Base-by-base conservation (phyloP, 1,139 yeast species). In the Saccharomyces hybrid region DNA sequence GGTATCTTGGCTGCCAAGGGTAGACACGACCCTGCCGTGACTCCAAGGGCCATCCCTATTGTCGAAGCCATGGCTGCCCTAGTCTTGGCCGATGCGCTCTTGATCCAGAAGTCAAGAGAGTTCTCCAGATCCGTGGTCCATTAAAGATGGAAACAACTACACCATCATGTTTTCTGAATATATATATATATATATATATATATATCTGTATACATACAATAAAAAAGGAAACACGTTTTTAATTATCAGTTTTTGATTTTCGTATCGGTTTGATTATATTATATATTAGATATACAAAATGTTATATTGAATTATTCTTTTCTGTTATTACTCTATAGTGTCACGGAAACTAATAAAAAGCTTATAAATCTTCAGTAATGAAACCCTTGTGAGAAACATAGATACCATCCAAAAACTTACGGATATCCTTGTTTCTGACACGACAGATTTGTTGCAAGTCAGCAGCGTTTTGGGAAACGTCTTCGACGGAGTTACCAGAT, bases 371-470 rank as follows among this genome's bases (percentile, higher is more conserved):
- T 65, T 73, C 73, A 57, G 66, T 87, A 75, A 93, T 82, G 75
- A 82, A 81, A 73, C 96, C 96, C 80, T 88, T 88, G 81, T 88
- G 95, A 66, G 98, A 91, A 72, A 93, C 99, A 78, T 93, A 93
- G 81, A 93, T 91, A 90, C 99, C 99, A 80, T 93, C 99, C 84
- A 93, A 87, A 82, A 86, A 93, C 85, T 93, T 93, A 82, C 99
- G 90, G 91, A 95, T 93, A 93, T 95, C 99, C 91, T 95, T 95
- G 95, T 93, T 93, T 85, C 97, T 88, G 75, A 91, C 99, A 78
- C 95, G 86, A 83, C 98, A 91, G 79, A 84, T 83, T 82, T 95
- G 99, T 81, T 93, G 97, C 71, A 93, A 83, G 75, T 91, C 97
- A 72, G 99, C 99, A 78, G 96, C 95, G 73, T 91, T 86, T 81